A percentile compares a stretch with the other conserved stretches of the same genome.
Evolutionary conservation across 2,329 filamentous ascomycete species (phyloP).

Genomic region (Paecilomyces sp.): DNA sequence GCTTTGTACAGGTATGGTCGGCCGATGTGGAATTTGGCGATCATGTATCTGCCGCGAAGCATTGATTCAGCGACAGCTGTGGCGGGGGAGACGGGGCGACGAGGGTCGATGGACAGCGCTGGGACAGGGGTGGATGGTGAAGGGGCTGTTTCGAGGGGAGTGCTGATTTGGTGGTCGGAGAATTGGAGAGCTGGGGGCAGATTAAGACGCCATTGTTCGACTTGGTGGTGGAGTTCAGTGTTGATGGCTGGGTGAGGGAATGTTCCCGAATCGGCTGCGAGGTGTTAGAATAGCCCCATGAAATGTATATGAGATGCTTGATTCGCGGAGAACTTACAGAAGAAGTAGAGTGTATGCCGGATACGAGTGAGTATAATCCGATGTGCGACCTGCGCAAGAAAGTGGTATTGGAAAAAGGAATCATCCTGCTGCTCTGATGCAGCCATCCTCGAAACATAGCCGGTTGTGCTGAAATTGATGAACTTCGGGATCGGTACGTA

Average conservation of each 20-base stretch:
- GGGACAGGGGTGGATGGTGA: conserved; percentile 14
- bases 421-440: conserved; percentile 40
- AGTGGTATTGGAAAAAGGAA: conserved; percentile 51
- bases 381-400: conserved; percentile 50
- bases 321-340: conserved; percentile 23
- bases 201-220: conserved; percentile 49
- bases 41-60: conserved; percentile 30
- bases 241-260: conserved; percentile 43
- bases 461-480: conserved; percentile 34
- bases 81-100: conserved; percentile 23
- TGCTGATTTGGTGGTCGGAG: conserved; percentile 21
- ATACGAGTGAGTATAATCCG: conserved; percentile 50
- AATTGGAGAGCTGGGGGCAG: conserved; percentile 44
- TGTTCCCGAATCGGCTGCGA: conserved; percentile 32
- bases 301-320: not conserved
- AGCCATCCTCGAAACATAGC: conserved; percentile 20
- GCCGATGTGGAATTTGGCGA: conserved; percentile 35
- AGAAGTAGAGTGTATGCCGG: conserved; percentile 44
- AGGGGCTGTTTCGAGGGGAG: conserved; percentile 10
- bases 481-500: conserved; percentile 49
- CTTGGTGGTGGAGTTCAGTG: conserved; percentile 47
- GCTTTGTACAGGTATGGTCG: conserved; percentile 37
- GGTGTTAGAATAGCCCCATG: conserved; percentile 1
- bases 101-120: conserved; percentile 8
- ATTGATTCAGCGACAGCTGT: conserved; percentile 29